Conservation (phyloP, 139 green algal genomes). For the Micractinium conductrix region DNA sequence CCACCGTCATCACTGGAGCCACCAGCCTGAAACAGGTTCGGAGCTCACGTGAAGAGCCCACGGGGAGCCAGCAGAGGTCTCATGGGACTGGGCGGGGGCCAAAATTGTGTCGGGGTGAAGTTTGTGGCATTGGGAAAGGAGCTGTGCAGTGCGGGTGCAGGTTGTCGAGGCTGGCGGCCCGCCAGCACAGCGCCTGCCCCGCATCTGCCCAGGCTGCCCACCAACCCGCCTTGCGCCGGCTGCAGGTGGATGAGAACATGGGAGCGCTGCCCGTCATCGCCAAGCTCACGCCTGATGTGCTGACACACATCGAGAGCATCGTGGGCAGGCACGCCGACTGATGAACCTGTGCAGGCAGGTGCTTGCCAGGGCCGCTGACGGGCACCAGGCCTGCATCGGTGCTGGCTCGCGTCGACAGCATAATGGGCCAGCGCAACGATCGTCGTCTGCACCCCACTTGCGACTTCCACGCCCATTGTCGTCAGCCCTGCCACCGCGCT, state of each 20-base stretch:
- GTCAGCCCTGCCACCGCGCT: too few relatives aligned
- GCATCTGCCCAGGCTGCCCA: neutral
- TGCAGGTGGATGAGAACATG: conserved; percentile 84
- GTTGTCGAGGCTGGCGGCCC: neutral
- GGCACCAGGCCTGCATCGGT: too few relatives aligned
- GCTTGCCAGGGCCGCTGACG: too few relatives aligned
- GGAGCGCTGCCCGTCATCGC: conserved; percentile 66
- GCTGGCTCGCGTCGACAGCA: too few relatives aligned
- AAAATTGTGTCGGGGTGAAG: too few relatives aligned
- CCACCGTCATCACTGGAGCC: conserved; percentile 82
- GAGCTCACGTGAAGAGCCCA: too few relatives aligned
- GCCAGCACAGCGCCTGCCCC: neutral
- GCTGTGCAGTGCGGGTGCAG: neutral
- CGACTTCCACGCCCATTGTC: too few relatives aligned
- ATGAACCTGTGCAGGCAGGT: neutral
- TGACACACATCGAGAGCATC: conserved; percentile 44
- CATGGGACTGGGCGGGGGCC: too few relatives aligned
- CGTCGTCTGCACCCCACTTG: too few relatives aligned
- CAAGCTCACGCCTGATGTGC: conserved; percentile 67
- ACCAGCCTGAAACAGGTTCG: conserved; percentile 73
- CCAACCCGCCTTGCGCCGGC: neutral
- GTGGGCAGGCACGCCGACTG: neutral
- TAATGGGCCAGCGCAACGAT: too few relatives aligned
- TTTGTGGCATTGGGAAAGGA: too few relatives aligned
- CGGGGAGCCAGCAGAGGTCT: too few relatives aligned